phyloP scores from a whole-genome alignment of 2,329 filamentous ascomycete species.

The Trichoderma arundinaceum region DNA sequence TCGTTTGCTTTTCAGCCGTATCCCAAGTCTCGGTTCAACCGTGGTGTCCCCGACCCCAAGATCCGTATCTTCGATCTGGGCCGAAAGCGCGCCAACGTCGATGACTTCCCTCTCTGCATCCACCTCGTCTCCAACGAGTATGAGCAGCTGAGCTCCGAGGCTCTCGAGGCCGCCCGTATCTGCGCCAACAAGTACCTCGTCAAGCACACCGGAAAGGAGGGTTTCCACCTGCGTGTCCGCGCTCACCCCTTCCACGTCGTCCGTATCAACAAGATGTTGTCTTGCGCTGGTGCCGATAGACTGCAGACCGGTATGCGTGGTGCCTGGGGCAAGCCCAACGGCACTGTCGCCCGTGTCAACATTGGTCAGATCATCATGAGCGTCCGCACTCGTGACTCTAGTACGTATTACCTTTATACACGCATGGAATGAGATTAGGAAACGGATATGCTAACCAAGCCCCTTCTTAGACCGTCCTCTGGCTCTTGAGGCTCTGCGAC shows the following conservation, averaged over 20 bases:
- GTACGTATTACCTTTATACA: constrained; percentile 56
- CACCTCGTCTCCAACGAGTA: constrained; percentile 99
- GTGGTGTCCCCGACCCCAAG: constrained; percentile 87
- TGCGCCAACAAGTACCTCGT: constrained; percentile 98
- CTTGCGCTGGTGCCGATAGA: constrained; percentile 99
- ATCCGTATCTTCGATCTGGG: constrained; percentile 99
- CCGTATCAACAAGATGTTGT: constrained; percentile 99
- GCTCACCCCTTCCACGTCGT: constrained; percentile 99
- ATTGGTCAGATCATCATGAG: constrained; percentile 99
- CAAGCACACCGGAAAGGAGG: constrained; percentile 74
- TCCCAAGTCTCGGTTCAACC: constrained; percentile 99
- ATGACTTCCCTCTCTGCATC: constrained; percentile 99
- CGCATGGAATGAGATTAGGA: not conserved
- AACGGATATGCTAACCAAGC: constrained; percentile 36
- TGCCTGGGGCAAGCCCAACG: constrained; percentile 99
- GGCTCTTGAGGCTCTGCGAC: constrained; percentile 97
- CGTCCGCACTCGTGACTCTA: constrained; percentile 93
- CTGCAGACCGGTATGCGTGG: constrained; percentile 99
- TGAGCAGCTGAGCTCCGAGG: constrained; percentile 99
- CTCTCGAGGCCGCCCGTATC: constrained; percentile 99
- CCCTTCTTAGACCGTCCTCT: constrained; percentile 72
- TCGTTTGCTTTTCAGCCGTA: constrained; percentile 68
- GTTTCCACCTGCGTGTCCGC: constrained; percentile 77
- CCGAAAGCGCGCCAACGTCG: constrained; percentile 97
- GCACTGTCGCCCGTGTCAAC: constrained; percentile 98